Percentiles rank a stretch among this genome's conserved stretches.
Evolutionary conservation across 768 basidiomycete genomes (phyloP).

Genomic region (Tulasnella calospora): DNA sequence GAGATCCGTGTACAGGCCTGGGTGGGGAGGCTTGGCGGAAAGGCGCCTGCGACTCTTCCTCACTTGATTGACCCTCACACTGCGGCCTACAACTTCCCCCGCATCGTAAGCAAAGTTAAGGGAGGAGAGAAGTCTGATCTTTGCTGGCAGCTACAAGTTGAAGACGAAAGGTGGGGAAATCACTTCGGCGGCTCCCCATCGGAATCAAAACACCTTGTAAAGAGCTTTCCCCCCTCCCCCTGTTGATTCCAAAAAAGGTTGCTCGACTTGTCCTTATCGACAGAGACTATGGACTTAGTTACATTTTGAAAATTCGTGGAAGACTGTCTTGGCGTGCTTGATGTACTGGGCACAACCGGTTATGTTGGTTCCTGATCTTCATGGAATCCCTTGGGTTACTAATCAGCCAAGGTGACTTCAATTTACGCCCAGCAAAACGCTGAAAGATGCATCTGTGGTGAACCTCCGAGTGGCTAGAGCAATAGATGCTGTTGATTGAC

Average conservation of each 20-base stretch:
- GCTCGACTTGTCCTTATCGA: not conserved
- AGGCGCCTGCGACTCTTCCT: not conserved
- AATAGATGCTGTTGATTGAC: not conserved
- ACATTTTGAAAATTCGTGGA: not conserved
- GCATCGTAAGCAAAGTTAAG: not conserved
- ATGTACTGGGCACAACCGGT: slow-evolving; percentile 1
- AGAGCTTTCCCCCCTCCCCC: not conserved
- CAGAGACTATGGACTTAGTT: not conserved
- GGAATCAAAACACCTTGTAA: not conserved
- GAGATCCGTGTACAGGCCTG: not conserved
- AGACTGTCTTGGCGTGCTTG: not conserved
- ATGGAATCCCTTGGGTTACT: not conserved
- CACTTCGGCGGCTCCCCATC: not conserved
- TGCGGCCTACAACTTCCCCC: not conserved
- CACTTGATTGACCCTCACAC: not conserved
- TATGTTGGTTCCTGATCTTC: not conserved
- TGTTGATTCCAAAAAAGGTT: not conserved
- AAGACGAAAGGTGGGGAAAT: not conserved
- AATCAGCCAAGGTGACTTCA: not conserved
- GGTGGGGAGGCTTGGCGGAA: not conserved
- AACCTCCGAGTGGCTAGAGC: not conserved
- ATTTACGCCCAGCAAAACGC: not conserved
- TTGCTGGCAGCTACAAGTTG: not conserved
- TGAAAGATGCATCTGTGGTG: not conserved
- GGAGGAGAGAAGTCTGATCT: not conserved